Base-by-base conservation (phyloP, 2,329 filamentous ascomycete species). In the Byssothecium circinans region DNA sequence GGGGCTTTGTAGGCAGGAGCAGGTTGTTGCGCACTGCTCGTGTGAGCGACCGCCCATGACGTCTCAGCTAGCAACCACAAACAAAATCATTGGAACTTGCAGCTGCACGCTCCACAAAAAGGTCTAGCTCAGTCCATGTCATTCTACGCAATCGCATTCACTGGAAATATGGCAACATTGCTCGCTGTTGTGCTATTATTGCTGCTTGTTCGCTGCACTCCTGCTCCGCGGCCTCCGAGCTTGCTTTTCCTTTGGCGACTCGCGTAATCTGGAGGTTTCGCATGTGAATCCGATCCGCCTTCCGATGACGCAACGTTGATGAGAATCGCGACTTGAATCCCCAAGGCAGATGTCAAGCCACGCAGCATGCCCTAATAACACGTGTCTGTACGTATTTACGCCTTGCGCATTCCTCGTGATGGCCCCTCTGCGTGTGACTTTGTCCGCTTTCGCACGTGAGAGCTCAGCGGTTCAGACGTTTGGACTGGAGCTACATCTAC, bases 151-250 rank as follows among this genome's bases (percentile, higher is more conserved):
- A 4, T 3, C 5, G 10, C 34, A 36, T 11, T 4, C 29, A 12
- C 14, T 7, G 29, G 29, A 7, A 32, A 7, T 32, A 27, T 11
- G 6, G 25, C 25, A 7, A 11, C 11, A 27, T 27, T 27, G 11
- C 11, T 27, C 6, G 7, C 25, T 27, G 14, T 18, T n/a, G 7
- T 34, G 32, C 32, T 34, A n/a, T 5, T 8, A 14, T 14, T 15
- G 36, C 30, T 47, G 18, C 2, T 32, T 42, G 53, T 58, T 55
- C 50, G 53, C 53, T 38, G 62, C 57, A n/a, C n/a, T n/a, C n/a
- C n/a, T n/a, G n/a, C n/a, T 15, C 38, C n/a, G 38, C 38, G 12
- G 22, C 38, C n/a, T n/a, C 19, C 5, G 8, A 41, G 19, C 20
- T 23, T 8, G 10, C 38, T 23, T 8, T 29, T 30, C 7, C 36